phyloP scores from a whole-genome alignment of 192 early-diverging fungal species.

The Mortierella antarctica region DNA sequence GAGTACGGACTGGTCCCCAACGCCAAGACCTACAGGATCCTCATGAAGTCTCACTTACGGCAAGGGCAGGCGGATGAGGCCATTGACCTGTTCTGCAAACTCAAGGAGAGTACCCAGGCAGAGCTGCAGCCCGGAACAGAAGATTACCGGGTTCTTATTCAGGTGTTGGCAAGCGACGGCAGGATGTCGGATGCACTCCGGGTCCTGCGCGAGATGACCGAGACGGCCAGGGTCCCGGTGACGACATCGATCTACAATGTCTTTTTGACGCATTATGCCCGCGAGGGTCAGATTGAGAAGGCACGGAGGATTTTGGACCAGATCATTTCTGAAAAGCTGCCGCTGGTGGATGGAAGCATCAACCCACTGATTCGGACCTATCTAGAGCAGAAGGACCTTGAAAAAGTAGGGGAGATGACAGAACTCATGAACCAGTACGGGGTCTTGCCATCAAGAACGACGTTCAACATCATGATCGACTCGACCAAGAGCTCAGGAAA shows the following conservation, averaged over 20 bases:
- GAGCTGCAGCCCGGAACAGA: slow-evolving; percentile 24
- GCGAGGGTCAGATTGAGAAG: slow-evolving; percentile 33
- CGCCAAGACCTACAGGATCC: slow-evolving; percentile 39
- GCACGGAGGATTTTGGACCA: slow-evolving; percentile 37
- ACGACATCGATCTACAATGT: slow-evolving; percentile 49
- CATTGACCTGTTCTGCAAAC: slow-evolving; percentile 26
- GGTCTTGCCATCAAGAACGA: slow-evolving; percentile 20
- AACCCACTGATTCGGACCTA: slow-evolving; percentile 40
- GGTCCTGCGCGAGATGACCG: slow-evolving; percentile 33
- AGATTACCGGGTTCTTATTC: slow-evolving; percentile 34
- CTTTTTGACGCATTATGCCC: slow-evolving; percentile 40
- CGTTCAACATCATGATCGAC: slow-evolving; percentile 50
- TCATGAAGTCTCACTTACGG: slow-evolving; percentile 35
- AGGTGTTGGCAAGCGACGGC: slow-evolving; percentile 16
- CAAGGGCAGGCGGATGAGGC: slow-evolving; percentile 27
- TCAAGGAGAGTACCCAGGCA: slow-evolving; percentile 29
- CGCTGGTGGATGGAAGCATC: slow-evolving; percentile 34
- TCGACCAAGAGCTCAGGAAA: slow-evolving; percentile 26
- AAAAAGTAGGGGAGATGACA: slow-evolving; percentile 31
- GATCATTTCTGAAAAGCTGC: slow-evolving; percentile 32
- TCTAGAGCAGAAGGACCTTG: slow-evolving; percentile 28
- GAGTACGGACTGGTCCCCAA: slow-evolving; percentile 48
- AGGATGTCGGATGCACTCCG: slow-evolving; percentile 38
- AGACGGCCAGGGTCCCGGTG: slow-evolving; percentile 10
- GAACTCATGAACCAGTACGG: slow-evolving; percentile 35